Percentiles rank a stretch among this genome's conserved stretches.
Evolutionary conservation across 495 filamentous ascomycete genomes (phyloP).

Genomic region (Lasiosphaeriaceae sp.): DNA sequence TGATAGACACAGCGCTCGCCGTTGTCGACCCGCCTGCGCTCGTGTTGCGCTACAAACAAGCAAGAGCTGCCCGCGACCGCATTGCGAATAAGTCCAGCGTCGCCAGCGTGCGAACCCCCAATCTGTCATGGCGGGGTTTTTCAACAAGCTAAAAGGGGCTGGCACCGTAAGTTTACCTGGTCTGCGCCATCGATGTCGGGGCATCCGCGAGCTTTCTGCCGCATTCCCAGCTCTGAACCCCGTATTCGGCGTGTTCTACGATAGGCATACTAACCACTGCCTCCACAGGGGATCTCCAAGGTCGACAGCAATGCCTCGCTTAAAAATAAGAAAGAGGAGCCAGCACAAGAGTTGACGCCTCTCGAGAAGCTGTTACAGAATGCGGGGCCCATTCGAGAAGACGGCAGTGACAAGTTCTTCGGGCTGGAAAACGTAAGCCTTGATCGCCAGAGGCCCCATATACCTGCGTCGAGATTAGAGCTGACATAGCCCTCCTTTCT

Average conservation of each 20-base stretch:
- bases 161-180: constrained; percentile 25
- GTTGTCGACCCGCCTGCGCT: constrained; percentile 6
- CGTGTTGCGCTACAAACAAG: constrained; percentile 7
- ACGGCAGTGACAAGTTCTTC: constrained; percentile 98
- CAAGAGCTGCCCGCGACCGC: constrained; percentile 1
- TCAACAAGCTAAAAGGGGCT: constrained; percentile 39
- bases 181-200: neutral
- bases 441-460: neutral
- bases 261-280: neutral
- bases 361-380: constrained; percentile 80
- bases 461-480: neutral
- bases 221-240: no score
- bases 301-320: constrained; percentile 37
- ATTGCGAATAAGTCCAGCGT: constrained; percentile 12
- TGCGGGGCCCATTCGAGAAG: constrained; percentile 69
- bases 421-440: constrained; percentile 90
- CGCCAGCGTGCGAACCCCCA: constrained; percentile 13
- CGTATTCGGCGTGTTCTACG: no score
- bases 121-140: constrained; percentile 42
- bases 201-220: no score
- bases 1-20: constrained; percentile 4
- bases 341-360: constrained; percentile 64
- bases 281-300: constrained; percentile 29
- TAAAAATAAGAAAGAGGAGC: constrained; percentile 66
- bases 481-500: constrained; percentile 16